A percentile compares a stretch with the other conserved stretches of the same genome.
Evolutionary conservation across 2,329 filamentous ascomycete species (phyloP).

Genomic region (Juglanconis oblonga): DNA sequence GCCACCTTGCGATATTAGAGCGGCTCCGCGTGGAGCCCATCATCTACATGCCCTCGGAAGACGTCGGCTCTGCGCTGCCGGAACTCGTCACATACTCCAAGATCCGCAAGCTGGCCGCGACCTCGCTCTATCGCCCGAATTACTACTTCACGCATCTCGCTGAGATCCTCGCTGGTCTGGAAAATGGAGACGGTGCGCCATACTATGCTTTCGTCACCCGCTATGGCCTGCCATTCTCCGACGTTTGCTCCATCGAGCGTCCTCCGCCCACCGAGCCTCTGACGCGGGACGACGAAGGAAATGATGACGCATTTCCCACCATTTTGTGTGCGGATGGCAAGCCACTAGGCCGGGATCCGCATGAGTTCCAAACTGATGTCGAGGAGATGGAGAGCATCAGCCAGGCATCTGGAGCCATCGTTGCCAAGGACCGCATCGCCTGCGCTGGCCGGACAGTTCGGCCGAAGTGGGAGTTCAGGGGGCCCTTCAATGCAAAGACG

Average conservation of each 20-base stretch:
- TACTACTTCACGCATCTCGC: conserved; percentile 40
- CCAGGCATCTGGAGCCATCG: conserved; percentile 40
- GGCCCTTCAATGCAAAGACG: conserved; percentile 30
- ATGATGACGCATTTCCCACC: conserved; percentile 40
- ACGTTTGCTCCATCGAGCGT: conserved; percentile 29
- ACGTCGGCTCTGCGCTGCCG: conserved; percentile 37
- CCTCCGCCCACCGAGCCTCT: conserved; percentile 30
- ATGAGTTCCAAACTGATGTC: conserved; percentile 33
- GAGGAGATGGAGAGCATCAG: conserved; percentile 35
- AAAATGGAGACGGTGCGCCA: conserved; percentile 40
- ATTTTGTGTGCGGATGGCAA: conserved; percentile 45
- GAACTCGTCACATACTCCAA: conserved; percentile 49
- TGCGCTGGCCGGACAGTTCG: conserved; percentile 38
- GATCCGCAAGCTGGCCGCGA: conserved; percentile 40
- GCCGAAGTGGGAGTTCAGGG: conserved; percentile 38
- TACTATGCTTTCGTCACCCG: conserved; percentile 36
- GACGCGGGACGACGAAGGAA: conserved; percentile 30
- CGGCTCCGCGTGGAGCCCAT: conserved; percentile 41
- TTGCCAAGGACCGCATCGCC: conserved; percentile 36
- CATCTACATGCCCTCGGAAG: conserved; percentile 31
- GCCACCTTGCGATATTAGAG: conserved; percentile 38
- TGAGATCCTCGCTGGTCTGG: conserved; percentile 38
- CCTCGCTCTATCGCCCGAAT: conserved; percentile 44
- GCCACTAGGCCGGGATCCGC: conserved; percentile 28
- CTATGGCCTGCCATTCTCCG: conserved; percentile 13